Evolutionary conservation across 176 grass and related monocot species (phyloP).

Genomic region (Musa beccarii): DNA sequence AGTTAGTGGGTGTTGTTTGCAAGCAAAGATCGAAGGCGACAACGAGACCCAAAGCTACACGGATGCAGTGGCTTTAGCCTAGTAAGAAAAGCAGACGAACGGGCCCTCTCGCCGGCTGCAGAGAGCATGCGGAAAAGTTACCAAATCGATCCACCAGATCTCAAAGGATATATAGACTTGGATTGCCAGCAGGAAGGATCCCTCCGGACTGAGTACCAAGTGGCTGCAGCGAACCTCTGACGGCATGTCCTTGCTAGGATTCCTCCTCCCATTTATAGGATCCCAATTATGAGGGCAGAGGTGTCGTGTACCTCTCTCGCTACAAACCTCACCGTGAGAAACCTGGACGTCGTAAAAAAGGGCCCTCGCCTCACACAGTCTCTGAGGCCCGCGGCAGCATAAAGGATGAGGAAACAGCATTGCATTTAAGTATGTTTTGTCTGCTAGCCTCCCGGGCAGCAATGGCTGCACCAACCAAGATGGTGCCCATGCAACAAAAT

Average conservation of each 20-base stretch:
- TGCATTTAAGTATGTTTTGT: neutral
- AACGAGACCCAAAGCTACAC: too few relatives aligned
- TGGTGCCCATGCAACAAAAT: neutral
- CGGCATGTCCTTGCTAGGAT: neutral
- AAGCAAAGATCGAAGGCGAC: too few relatives aligned
- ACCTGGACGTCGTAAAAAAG: neutral
- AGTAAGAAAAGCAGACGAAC: too few relatives aligned
- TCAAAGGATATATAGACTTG: neutral
- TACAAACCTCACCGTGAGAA: neutral
- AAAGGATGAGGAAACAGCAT: neutral
- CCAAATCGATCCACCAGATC: neutral
- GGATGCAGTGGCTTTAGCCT: too few relatives aligned
- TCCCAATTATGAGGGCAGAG: slow-evolving; percentile 5
- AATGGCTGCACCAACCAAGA: neutral
- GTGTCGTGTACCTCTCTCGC: neutral
- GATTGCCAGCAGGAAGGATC: neutral
- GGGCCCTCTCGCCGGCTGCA: too few relatives aligned
- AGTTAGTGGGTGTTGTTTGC: too few relatives aligned
- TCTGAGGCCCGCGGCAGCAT: neutral
- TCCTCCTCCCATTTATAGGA: neutral
- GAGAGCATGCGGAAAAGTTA: too few relatives aligned
- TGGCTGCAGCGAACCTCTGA: neutral
- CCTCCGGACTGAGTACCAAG: neutral
- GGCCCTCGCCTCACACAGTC: neutral
- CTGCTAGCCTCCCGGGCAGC: neutral